A percentile compares a stretch with the other conserved stretches of the same genome.
phyloP scores from a whole-genome alignment of 768 basidiomycete genomes.

The Suillus sp. region DNA sequence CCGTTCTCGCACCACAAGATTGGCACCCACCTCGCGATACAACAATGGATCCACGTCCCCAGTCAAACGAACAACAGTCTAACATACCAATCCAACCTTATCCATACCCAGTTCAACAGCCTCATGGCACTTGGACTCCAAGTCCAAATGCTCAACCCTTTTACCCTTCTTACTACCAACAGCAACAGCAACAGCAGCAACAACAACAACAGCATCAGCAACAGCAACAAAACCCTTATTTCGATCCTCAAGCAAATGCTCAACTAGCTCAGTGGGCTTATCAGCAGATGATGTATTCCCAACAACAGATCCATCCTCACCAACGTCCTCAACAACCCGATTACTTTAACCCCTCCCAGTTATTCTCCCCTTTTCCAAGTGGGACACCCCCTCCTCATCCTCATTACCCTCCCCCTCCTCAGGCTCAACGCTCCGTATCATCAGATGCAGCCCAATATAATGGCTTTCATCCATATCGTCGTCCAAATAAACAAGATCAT shows the following conservation, averaged over 20 bases:
- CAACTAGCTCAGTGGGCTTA: slow-evolving; percentile 87
- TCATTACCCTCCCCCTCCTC: slow-evolving; percentile 30
- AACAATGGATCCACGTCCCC: slow-evolving; percentile 51
- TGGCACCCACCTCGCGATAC: slow-evolving; percentile 73
- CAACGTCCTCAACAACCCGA: slow-evolving; percentile 44
- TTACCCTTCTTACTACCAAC: slow-evolving; percentile 72
- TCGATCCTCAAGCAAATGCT: slow-evolving; percentile 74
- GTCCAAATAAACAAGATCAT: slow-evolving; percentile 45
- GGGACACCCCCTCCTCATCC: slow-evolving; percentile 62
- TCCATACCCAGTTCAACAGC: slow-evolving; percentile 70
- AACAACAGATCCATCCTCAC: slow-evolving; percentile 50
- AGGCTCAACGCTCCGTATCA: slow-evolving; percentile 41
- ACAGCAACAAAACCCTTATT: slow-evolving; percentile 60
- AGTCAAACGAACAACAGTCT: slow-evolving; percentile 51
- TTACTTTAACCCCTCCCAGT: slow-evolving; percentile 60
- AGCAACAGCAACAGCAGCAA: slow-evolving; percentile 58
- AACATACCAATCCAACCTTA: slow-evolving; percentile 45
- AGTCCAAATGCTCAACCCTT: slow-evolving; percentile 68
- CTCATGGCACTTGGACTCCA: slow-evolving; percentile 71
- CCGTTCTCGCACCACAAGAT: slow-evolving; percentile 76
- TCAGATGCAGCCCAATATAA: slow-evolving; percentile 38
- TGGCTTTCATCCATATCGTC: slow-evolving; percentile 83
- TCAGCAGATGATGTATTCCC: slow-evolving; percentile 88
- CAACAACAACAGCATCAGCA: slow-evolving; percentile 45
- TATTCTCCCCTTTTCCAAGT: slow-evolving; percentile 69